phyloP scores from a whole-genome alignment of 2,329 filamentous ascomycete species.

The Fusarium vanettenii region DNA sequence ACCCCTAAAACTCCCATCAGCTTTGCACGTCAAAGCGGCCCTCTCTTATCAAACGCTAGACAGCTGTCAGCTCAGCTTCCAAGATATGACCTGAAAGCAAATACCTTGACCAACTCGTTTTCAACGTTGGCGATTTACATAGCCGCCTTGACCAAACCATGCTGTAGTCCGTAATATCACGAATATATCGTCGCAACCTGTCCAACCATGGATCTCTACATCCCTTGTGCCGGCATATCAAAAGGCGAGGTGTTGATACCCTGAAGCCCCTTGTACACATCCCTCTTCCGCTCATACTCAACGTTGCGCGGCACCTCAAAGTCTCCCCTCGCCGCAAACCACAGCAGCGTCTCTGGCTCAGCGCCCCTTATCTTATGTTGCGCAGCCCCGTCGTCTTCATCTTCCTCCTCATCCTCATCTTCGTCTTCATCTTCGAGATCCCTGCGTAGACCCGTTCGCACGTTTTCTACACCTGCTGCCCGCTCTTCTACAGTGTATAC shows the following conservation, averaged over 20 bases:
- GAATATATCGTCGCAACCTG: background rate
- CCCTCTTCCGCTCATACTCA: slow-evolving; percentile 54
- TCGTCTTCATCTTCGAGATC: slow-evolving; percentile 62
- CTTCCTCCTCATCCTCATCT: slow-evolving; percentile 68
- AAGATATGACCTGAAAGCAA: background rate
- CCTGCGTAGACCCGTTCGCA: slow-evolving; percentile 76
- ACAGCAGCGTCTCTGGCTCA: slow-evolving; percentile 61
- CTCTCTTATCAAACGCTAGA: background rate
- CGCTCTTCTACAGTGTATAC: slow-evolving; percentile 80
- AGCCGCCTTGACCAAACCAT: background rate
- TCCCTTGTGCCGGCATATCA: slow-evolving; percentile 4
- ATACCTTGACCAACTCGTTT: background rate
- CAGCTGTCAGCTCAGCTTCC: slow-evolving; percentile 28
- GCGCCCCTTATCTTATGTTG: slow-evolving; percentile 51
- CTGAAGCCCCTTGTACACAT: slow-evolving; percentile 47
- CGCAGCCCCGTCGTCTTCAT: slow-evolving; percentile 40
- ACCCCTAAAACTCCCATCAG: background rate
- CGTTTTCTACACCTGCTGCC: slow-evolving; percentile 72
- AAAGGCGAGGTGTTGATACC: slow-evolving; percentile 50
- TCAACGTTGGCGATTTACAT: background rate
- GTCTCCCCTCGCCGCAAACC: slow-evolving; percentile 58
- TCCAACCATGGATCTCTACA: background rate
- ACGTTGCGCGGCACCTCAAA: slow-evolving; percentile 58
- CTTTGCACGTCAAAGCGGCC: background rate
- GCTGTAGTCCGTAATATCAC: background rate